phyloP scores from a whole-genome alignment of 371 early-diverging fungal species.

The Rhizopus delemar region DNA sequence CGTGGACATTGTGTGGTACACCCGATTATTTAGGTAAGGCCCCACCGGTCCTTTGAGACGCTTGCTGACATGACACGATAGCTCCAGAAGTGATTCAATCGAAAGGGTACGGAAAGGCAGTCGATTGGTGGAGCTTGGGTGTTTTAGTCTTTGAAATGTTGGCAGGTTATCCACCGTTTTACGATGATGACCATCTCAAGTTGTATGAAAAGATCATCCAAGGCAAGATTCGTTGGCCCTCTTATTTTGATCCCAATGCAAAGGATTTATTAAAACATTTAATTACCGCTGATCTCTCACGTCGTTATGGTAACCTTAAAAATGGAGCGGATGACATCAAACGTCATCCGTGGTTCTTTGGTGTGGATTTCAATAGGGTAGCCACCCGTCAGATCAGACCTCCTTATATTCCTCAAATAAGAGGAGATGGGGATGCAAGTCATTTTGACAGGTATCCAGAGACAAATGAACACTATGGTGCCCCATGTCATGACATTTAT shows the following conservation, averaged over 20 bases:
- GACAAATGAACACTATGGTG: slow-evolving; percentile 64
- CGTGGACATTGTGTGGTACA: slow-evolving; percentile 95
- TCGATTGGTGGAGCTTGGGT: slow-evolving; percentile 98
- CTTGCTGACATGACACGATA: neutral
- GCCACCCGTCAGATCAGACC: slow-evolving; percentile 74
- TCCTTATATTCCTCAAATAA: slow-evolving; percentile 84
- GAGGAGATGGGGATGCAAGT: slow-evolving; percentile 86
- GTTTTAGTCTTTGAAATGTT: slow-evolving; percentile 94
- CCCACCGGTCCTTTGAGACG: neutral
- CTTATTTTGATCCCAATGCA: slow-evolving; percentile 84
- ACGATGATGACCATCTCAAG: slow-evolving; percentile 90
- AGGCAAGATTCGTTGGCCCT: slow-evolving; percentile 81
- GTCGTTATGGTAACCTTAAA: slow-evolving; percentile 87
- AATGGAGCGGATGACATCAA: slow-evolving; percentile 89
- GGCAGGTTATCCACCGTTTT: slow-evolving; percentile 93
- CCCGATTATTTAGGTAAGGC: slow-evolving; percentile 88
- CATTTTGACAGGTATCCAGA: slow-evolving; percentile 93
- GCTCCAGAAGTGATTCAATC: slow-evolving; percentile 97
- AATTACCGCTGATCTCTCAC: slow-evolving; percentile 80
- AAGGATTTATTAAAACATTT: slow-evolving; percentile 88
- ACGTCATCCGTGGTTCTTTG: slow-evolving; percentile 90
- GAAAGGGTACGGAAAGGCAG: slow-evolving; percentile 93
- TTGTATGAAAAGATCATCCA: slow-evolving; percentile 92
- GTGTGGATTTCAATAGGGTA: slow-evolving; percentile 88
- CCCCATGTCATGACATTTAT: slow-evolving; percentile 21